Evolutionary conservation across 1,139 yeast species (phyloP), one percentile per base, ranked within the genome.

Genomic region (Suhomyces bokatorum): DNA sequence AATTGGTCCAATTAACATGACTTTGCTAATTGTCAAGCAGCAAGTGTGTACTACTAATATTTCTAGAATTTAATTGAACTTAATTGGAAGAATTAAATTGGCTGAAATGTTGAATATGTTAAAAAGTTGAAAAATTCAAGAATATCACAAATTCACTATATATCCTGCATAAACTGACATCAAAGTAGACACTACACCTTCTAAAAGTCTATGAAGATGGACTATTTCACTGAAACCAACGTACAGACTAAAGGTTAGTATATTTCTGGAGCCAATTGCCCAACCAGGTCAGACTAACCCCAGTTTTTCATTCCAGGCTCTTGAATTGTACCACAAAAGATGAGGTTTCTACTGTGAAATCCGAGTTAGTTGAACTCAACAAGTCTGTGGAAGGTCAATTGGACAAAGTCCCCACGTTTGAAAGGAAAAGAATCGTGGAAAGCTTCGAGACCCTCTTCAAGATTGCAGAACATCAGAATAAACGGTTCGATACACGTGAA

Each of bases 381-480:
- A 26, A 39, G 15, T 26, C 32, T 28, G 46, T 43, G 6, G 44
- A 45, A 16, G 26, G 33, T 3, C 39, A 29, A 10, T 40, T 44
- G 26, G 45, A 44, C 1, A 26, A 35, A n/a, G 34, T 48, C 20
- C 47, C 55, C 8, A 32, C 48, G 11, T 59, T 42, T 34, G 63
- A 58, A 24, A 48, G 51, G 32, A 53, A 57, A 36, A 54, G 58
- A 24, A 43, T 54, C 20, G 43, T 45, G 6, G 55, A 49, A 12
- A 39, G 47, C n/a, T 44, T 60, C 11, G 56, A 53, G 2, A 33
- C 51, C 17, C 48, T 66, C 29, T 48, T 54, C 40, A 55, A 51
- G 46, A 44, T 53, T 10, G 42, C 62, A 9, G 64, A 60, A 10
- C 46, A 50, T 12, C 60, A 58, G 37, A 50, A 49, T 31, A 40